A percentile compares a stretch with the other conserved stretches of the same genome.
Conservation (phyloP, 2,329 filamentous ascomycete genomes). For the Venturia carpophila region DNA sequence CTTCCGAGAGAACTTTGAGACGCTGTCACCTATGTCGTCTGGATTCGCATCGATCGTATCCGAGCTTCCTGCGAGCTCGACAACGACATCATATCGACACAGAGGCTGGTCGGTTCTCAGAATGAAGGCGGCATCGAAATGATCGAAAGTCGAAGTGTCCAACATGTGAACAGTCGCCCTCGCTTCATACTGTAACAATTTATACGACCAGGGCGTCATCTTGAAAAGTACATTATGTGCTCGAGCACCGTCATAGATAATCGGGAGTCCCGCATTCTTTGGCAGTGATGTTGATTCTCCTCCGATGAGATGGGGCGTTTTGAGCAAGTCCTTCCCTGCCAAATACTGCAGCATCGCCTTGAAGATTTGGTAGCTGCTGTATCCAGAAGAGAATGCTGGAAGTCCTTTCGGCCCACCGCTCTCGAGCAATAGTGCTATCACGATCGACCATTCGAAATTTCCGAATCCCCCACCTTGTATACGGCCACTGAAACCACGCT, state of each 20-base stretch:
- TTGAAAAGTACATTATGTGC: conserved; percentile 81
- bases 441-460: conserved; percentile 80
- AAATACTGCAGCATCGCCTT: conserved; percentile 89
- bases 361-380: conserved; percentile 89
- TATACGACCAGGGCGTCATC: conserved; percentile 80
- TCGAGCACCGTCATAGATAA: conserved; percentile 68
- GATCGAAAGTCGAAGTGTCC: conserved; percentile 63
- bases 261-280: conserved; percentile 47
- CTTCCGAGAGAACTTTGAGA: conserved; percentile 36
- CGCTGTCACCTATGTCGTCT: background rate
- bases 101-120: conserved; percentile 45
- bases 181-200: conserved; percentile 64
- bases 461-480: conserved; percentile 79
- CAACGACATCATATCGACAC: conserved; percentile 48
- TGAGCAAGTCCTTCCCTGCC: conserved; percentile 61
- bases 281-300: conserved; percentile 29
- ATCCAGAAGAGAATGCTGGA: conserved; percentile 65
- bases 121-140: conserved; percentile 82
- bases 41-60: background rate
- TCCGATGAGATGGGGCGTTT: conserved; percentile 49
- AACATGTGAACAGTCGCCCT: conserved; percentile 66
- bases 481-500: conserved; percentile 68
- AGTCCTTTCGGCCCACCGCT: conserved; percentile 66
- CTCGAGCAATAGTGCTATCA: conserved; percentile 72
- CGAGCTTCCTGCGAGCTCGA: conserved; percentile 28